Percentiles rank a stretch among this genome's conserved stretches.
Evolutionary conservation across 2,329 filamentous ascomycete genomes (phyloP).

Genomic region (Sporothrix dimorphospora): DNA sequence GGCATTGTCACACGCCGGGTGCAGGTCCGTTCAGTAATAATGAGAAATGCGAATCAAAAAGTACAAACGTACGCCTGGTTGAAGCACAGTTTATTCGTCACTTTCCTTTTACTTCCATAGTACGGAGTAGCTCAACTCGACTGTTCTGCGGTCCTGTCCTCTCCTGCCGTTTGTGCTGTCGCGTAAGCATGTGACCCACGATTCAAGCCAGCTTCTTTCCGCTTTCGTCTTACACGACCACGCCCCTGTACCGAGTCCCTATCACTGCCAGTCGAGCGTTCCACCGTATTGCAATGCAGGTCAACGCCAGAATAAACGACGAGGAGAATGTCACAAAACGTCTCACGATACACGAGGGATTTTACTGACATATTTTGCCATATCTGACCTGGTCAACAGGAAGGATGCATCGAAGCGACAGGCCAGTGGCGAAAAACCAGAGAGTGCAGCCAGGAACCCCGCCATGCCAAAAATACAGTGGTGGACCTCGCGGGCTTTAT

Average conservation of each 20-base stretch:
- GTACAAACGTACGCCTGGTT: not conserved
- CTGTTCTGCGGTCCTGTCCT: not conserved
- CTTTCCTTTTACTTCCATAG: not conserved
- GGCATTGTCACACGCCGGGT: slow-evolving; percentile 17
- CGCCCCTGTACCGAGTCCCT: not conserved
- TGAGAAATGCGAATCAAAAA: not conserved
- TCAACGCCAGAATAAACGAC: not conserved
- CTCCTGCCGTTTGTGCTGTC: not conserved
- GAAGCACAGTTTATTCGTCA: not conserved
- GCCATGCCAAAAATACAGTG: not conserved
- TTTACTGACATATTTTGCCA: not conserved
- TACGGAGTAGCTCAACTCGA: not conserved
- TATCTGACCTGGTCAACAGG: not conserved
- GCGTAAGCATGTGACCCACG: slow-evolving; percentile 4
- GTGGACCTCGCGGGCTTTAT: not conserved
- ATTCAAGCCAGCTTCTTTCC: slow-evolving; percentile 7
- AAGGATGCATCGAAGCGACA: not conserved
- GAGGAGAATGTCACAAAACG: not conserved
- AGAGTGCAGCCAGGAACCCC: slow-evolving; percentile 18
- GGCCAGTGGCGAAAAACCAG: slow-evolving; percentile 11
- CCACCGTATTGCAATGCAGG: not conserved
- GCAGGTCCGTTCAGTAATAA: slow-evolving; percentile 1
- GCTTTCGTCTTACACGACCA: slow-evolving; percentile 16
- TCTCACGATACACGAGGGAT: slow-evolving; percentile 8
- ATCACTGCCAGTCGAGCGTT: not conserved